Evolutionary conservation across 140 eudicot genomes (phyloP).

Genomic region (Bidens hawaiensis): DNA sequence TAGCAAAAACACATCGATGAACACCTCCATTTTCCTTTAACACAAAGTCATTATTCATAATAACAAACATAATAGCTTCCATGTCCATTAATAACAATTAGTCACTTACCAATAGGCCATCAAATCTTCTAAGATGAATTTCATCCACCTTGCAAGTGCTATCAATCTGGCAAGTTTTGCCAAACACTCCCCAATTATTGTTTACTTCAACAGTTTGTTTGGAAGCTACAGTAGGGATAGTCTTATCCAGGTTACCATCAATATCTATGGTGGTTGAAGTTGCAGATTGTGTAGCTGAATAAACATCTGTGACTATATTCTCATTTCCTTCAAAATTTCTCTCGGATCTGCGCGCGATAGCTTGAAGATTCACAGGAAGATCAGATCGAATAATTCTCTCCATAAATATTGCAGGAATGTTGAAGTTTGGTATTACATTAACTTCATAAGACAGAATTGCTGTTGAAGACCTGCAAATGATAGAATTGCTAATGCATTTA

Average conservation of each 20-base stretch:
- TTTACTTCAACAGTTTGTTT: conserved; percentile 52
- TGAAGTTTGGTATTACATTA: conserved; percentile 87
- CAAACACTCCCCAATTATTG: conserved; percentile 86
- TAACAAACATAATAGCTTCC: conserved; percentile 8
- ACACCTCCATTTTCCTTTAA: conserved; percentile 97
- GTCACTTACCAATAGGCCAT: conserved; percentile 82
- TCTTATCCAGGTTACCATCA: conserved; percentile 31
- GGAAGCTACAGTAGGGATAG: conserved; percentile 38
- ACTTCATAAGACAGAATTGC: conserved; percentile 80
- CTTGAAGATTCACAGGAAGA: conserved; percentile 97
- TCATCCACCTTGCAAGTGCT: conserved; percentile 84
- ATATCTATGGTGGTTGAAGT: conserved; percentile 35
- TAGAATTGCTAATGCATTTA: background rate
- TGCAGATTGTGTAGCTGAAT: conserved; percentile 15
- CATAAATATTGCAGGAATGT: conserved; percentile 83
- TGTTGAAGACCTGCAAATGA: conserved; percentile 47
- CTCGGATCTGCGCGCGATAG: conserved; percentile 90
- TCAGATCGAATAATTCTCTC: conserved; percentile 91
- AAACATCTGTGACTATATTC: conserved; percentile 25
- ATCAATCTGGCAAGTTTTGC: conserved; percentile 67
- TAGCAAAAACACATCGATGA: conserved; percentile 92
- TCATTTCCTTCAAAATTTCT: conserved; percentile 56
- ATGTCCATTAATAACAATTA: conserved; percentile 3
- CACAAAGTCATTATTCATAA: conserved; percentile 22
- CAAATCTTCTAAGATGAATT: conserved; percentile 96